These are phyloP conservation scores for Conoideocrella luteorostrata DNA, from an alignment of 2,329 filamentous ascomycete genomes.

Conservation along the genomic window DNA sequence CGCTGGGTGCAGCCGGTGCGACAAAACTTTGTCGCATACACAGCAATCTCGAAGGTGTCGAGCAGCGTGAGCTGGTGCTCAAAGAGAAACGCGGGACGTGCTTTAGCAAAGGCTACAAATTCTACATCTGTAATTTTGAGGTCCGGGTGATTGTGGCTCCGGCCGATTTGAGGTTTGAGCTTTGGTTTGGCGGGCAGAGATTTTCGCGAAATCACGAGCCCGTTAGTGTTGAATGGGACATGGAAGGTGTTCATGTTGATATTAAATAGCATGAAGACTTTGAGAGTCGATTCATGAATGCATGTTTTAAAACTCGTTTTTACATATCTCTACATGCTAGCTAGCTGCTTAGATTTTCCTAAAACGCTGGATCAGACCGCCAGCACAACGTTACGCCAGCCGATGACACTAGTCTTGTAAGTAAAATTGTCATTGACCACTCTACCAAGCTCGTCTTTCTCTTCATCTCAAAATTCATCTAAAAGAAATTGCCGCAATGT, in stretches of 20 bases:
- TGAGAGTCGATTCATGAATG: no score
- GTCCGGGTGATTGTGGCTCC: slow-evolving; percentile 49
- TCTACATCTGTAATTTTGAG: slow-evolving; percentile 37
- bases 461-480: no score
- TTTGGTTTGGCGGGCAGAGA: slow-evolving; percentile 29
- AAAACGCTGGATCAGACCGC: no score
- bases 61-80: slow-evolving; percentile 29
- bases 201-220: slow-evolving; percentile 18
- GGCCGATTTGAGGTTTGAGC: slow-evolving; percentile 43
- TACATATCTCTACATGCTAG: no score
- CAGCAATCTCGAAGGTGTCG: slow-evolving; percentile 33
- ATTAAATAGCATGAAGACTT: not conserved
- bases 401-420: no score
- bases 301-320: no score
- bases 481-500: no score
- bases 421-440: no score
- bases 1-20: slow-evolving; percentile 23
- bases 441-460: no score
- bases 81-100: slow-evolving; percentile 29
- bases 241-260: not conserved
- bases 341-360: no score
- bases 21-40: slow-evolving; percentile 32
- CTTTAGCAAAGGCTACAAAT: slow-evolving; percentile 28
- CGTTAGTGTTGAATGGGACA: slow-evolving; percentile 15
- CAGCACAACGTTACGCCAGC: no score